phyloP scores from a whole-genome alignment of 1,284 basidiomycete genomes.

The Ustilago bromivora region DNA sequence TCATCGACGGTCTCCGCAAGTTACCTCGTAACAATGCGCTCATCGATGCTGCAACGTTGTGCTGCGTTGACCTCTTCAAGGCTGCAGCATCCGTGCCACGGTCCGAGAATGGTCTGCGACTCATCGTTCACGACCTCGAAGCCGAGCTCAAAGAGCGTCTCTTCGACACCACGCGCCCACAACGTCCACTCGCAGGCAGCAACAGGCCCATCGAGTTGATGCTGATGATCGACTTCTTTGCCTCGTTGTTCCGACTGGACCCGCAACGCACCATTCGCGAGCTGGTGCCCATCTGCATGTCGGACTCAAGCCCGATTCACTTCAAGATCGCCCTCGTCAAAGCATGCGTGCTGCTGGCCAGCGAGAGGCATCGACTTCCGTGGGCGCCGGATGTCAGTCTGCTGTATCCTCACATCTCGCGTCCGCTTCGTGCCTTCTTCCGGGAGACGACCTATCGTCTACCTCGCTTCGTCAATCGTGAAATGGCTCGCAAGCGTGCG shows the following conservation, averaged over 20 bases:
- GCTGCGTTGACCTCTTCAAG: constrained; percentile 83
- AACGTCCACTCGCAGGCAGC: constrained; percentile 46
- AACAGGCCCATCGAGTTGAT: constrained; percentile 58
- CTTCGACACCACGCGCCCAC: constrained; percentile 59
- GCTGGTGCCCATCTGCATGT: constrained; percentile 57
- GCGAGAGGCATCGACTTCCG: constrained; percentile 49
- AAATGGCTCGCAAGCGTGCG: constrained; percentile 35
- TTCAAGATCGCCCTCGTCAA: constrained; percentile 62
- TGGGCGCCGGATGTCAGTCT: constrained; percentile 56
- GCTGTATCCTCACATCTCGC: constrained; percentile 56
- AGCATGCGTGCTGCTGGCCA: constrained; percentile 54
- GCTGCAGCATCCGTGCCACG: constrained; percentile 78
- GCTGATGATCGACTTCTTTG: constrained; percentile 64
- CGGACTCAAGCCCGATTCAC: constrained; percentile 48
- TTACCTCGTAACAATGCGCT: constrained; percentile 67
- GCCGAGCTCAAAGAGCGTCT: constrained; percentile 59
- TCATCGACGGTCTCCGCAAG: constrained; percentile 71
- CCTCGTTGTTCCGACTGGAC: constrained; percentile 65
- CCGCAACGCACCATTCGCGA: constrained; percentile 55
- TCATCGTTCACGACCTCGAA: constrained; percentile 73
- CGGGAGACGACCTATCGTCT: constrained; percentile 48
- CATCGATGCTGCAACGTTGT: constrained; percentile 78
- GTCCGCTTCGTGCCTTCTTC: constrained; percentile 48
- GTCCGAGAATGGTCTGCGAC: constrained; percentile 76
- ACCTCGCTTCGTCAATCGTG: constrained; percentile 42